Base-by-base conservation (phyloP, 352 stramenopile species). In the Phytophthora foliorum region DNA sequence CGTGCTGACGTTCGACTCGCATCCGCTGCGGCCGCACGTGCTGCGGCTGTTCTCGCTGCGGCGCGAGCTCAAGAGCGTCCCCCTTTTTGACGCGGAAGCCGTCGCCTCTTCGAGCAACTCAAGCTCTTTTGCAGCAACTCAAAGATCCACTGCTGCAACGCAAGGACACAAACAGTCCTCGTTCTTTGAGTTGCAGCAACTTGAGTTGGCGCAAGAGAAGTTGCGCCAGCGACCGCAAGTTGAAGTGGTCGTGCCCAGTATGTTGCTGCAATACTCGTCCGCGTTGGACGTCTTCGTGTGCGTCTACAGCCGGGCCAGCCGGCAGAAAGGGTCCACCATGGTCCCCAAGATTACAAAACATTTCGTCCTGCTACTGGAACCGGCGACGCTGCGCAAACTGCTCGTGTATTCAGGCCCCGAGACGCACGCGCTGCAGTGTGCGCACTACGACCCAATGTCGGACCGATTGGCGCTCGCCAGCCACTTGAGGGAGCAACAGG, bases 31-130 rank as follows among this genome's bases (percentile, higher is more conserved):
- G 38, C 72, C 81, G 13, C 81, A 90, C 59, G 77, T 74, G 36
- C 67, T 94, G 48, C 80, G 87, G 11, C 73, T 93, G 41, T 93
- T 91, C 52, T 93, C 84, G 32, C 72, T 94, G 46, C 84, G 86
- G 1, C 74, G 87, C 3, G 83, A 94, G 73, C 78, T 94, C 61
- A 86, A 89, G 24, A 82, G 63, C 53, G 63, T 67, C 7, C 49
- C 64, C n/a, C 59, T 94, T 17, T 85, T 94, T 51, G 69, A 83
- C 25, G 27, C 55, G 6, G 38, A 56, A 13, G 31, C n/a, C 21
- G 27, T 11, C 16, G 4, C n/a, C 25, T 2, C 29, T 45, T 29
- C 25, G 7, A 69, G 50, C 46, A 54, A 57, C 57, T 36, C 22
- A 29, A 32, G 41, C 1, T 6, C 25, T 6, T 6, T 7, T 45